These are phyloP conservation scores for Aspergillus conjunctus DNA, from an alignment of 495 filamentous ascomycete species.

Conservation along the genomic window DNA sequence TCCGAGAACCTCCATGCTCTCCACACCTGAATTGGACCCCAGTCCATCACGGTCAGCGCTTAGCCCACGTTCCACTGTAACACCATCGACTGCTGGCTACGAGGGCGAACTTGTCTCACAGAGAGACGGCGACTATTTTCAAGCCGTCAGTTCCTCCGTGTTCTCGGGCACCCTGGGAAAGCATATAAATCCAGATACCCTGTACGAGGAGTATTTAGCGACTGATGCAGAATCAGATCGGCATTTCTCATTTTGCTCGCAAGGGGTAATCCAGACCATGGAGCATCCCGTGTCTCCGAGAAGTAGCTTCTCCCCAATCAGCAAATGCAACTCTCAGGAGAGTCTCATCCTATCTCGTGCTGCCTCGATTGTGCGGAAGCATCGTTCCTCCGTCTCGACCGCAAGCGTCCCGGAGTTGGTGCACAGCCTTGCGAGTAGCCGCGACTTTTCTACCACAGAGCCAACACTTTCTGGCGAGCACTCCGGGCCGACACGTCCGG, in stretches of 20 bases:
- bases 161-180: slow-evolving; percentile 35
- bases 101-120: slow-evolving; percentile 31
- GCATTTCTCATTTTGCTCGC: slow-evolving; percentile 45
- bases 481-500: slow-evolving; percentile 26
- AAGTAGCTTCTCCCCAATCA: slow-evolving; percentile 58
- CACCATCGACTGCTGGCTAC: slow-evolving; percentile 38
- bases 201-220: slow-evolving; percentile 53
- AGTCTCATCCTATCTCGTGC: slow-evolving; percentile 54
- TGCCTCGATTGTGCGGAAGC: slow-evolving; percentile 53
- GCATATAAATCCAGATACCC: slow-evolving; percentile 43
- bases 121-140: slow-evolving; percentile 39
- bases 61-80: slow-evolving; percentile 37
- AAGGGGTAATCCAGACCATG: slow-evolving; percentile 40
- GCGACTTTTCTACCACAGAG: slow-evolving; percentile 45
- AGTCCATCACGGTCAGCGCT: slow-evolving; percentile 41
- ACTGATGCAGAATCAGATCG: slow-evolving; percentile 50
- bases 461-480: slow-evolving; percentile 35
- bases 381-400: slow-evolving; percentile 58
- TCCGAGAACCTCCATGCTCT: slow-evolving; percentile 35
- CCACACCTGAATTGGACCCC: slow-evolving; percentile 45
- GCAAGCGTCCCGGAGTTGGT: slow-evolving; percentile 59
- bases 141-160: slow-evolving; percentile 37
- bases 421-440: slow-evolving; percentile 49
- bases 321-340: slow-evolving; percentile 61
- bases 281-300: slow-evolving; percentile 47